Base-by-base conservation (phyloP, 352 stramenopile species). In the Achlya hypogyna region DNA sequence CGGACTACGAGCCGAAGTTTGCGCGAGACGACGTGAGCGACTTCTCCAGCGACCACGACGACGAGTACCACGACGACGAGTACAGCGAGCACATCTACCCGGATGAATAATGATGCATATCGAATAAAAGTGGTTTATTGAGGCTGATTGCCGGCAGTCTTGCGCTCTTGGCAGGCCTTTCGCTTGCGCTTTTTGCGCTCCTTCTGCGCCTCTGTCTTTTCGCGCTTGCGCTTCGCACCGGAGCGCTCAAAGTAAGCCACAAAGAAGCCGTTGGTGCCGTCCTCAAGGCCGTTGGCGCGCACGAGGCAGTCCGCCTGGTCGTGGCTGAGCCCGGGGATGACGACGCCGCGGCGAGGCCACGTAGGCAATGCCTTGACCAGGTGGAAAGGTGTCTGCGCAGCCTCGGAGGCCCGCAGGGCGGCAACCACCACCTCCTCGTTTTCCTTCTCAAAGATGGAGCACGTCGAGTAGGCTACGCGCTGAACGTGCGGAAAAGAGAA, bases 251-350 rank as follows among this genome's bases (percentile, higher is more conserved):
- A 98, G 75, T 97, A 97, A 38, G 89, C 85, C 8, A 99, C 94
- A 72, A 99, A 99, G 74, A 99, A 99, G 20, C 95, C 95, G 75
- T 98, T 98, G 1, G 94, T 98, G 52, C 82, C 87, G 75, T 98
- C 92, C 60, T 98, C 90, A 34, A 94, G 76, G 1, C 86, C 82
- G 74, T 98, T 87, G 14, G 89, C 92, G 29, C 96, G 81, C 53
- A 98, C 91, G 10, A 99, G 72, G 69, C 79, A 82, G 22, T 84
- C 74, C 9, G 87, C 78, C 43, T 98, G 74, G 10, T 84, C 75
- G 3, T 67, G 65, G 1, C 72, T 80, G 20, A 97, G 71, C 4
- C 83, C 83, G 18, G 78, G 72, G 31, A 84, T 72, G 27, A 75
- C 54, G 32, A 86, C 63, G 20, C 88, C 88, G 35, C 88, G 86